Conservation (phyloP, 768 basidiomycete genomes). For the Strobilomyces dryophilus region DNA sequence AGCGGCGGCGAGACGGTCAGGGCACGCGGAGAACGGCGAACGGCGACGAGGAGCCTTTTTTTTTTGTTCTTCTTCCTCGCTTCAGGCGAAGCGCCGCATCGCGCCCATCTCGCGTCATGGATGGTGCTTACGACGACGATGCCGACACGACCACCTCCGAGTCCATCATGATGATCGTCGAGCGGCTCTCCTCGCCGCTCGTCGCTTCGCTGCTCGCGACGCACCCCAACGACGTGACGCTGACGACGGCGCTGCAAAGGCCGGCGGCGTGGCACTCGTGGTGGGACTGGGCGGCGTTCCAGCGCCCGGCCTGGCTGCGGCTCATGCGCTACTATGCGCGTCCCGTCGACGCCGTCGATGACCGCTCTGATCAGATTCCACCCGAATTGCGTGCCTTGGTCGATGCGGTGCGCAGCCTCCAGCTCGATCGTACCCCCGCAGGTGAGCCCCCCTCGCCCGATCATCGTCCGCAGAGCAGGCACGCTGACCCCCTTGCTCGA, state of each 20-base stretch:
- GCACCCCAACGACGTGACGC: slow-evolving; percentile 46
- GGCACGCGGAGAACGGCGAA: not conserved
- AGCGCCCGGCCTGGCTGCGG: slow-evolving; percentile 21
- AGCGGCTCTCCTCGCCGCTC: slow-evolving; percentile 18
- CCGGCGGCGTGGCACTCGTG: slow-evolving; percentile 30
- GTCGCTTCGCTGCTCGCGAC: slow-evolving; percentile 35
- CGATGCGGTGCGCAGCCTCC: slow-evolving; percentile 24
- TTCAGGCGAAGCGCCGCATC: not conserved
- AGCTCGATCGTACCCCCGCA: slow-evolving; percentile 21
- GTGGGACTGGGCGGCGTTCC: slow-evolving; percentile 34
- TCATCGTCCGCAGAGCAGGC: not conserved
- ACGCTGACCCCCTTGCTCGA: not conserved
- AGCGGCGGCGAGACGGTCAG: too few relatives aligned
- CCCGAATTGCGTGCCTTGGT: slow-evolving; percentile 17
- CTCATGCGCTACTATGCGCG: slow-evolving; percentile 23
- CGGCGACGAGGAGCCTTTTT: not conserved
- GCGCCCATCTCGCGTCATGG: not conserved
- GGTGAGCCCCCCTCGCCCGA: slow-evolving; percentile 8
- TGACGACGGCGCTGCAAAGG: slow-evolving; percentile 10
- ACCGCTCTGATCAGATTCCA: slow-evolving; percentile 16
- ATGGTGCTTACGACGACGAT: slow-evolving; percentile 2
- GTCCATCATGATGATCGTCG: slow-evolving; percentile 6
- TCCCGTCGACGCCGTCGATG: not conserved
- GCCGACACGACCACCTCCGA: slow-evolving; percentile 2
- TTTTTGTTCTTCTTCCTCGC: not conserved